Evolutionary conservation across 2,329 filamentous ascomycete species (phyloP), one percentile per base, ranked within the genome.

Genomic region (Botrytis hyacinthi): DNA sequence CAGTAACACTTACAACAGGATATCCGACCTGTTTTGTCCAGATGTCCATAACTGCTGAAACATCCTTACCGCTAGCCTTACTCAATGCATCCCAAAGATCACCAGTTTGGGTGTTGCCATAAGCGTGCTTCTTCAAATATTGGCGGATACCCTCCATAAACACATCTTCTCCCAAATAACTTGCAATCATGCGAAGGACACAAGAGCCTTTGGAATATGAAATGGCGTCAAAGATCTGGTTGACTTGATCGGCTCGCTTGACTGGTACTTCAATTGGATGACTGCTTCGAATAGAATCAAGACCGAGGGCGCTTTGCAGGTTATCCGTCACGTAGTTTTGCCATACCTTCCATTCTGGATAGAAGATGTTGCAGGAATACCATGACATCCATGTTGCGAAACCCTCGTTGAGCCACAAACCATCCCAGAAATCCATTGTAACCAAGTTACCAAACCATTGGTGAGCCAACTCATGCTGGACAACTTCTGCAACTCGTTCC

Each of bases 351-450:
- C 95, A 98, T 83, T 98, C 95, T 14, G 95, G 95, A 84, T 95
- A 98, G 86, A 98, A 98, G 73, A 89, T 88, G 82, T 98, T 95
- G 87, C 94, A 97, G 61, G 93, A 94, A 84, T 96, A 96, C 93
- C 94, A 92, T 75, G 93, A 95, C 93, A 96, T 94, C 90, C 93
- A 93, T 57, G 93, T 97, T 46, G 94, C 93, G 79, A 97, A 97
- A 51, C 93, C 93, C 82, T 97, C 93, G 82, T 98, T 98, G 71
- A 98, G 88, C 95, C 95, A 98, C 12, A 98, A 85, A 72, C 95
- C 95, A 83, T 98, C 94, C 95, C 95, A 98, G 87, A 97, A 98
- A 82, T 97, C 94, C 94, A 98, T 98, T 71, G 95, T 98, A 42
- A 98, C 95, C 71, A 98, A 85, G 84, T 98, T 98, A 76, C 95